phyloP scores from a whole-genome alignment of 257 asterid species.

The Parsonsia alboflavescens region DNA sequence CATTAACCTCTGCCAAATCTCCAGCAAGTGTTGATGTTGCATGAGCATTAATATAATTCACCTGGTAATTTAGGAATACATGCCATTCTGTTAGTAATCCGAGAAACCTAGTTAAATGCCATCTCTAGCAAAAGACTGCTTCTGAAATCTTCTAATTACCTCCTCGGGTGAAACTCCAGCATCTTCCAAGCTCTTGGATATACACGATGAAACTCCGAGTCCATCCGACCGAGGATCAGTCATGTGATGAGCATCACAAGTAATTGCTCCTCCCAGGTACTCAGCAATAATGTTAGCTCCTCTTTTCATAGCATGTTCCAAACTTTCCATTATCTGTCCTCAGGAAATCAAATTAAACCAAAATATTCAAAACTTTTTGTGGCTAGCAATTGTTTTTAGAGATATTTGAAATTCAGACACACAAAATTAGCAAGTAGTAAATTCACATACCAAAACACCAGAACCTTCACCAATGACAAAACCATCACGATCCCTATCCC shows the following conservation, averaged over 20 bases:
- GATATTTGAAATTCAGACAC: not conserved
- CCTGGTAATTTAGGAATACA: conserved; percentile 26
- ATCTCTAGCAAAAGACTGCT: not conserved
- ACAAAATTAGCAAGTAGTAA: not conserved
- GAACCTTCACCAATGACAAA: conserved; percentile 75
- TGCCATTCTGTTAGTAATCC: not conserved
- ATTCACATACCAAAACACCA: conserved; percentile 49
- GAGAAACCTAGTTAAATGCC: not conserved
- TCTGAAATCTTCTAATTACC: conserved; percentile 24
- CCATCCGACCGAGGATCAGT: conserved; percentile 48
- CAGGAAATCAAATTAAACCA: not conserved
- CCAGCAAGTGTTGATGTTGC: conserved; percentile 84
- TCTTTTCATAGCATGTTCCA: conserved; percentile 39
- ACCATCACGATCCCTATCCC: conserved; percentile 70
- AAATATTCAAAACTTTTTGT: not conserved
- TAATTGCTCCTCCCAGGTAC: conserved; percentile 38
- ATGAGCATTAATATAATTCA: conserved; percentile 68
- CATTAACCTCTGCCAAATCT: conserved; percentile 69
- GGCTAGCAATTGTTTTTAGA: not conserved
- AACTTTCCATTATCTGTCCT: conserved; percentile 35
- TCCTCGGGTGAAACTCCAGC: conserved; percentile 63
- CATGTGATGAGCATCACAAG: conserved; percentile 43
- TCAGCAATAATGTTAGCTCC: conserved; percentile 37
- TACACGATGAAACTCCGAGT: conserved; percentile 44
- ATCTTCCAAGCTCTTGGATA: conserved; percentile 34